Evolutionary conservation across 2,329 filamentous ascomycete species (phyloP).

Genomic region (Talaromyces piceae): DNA sequence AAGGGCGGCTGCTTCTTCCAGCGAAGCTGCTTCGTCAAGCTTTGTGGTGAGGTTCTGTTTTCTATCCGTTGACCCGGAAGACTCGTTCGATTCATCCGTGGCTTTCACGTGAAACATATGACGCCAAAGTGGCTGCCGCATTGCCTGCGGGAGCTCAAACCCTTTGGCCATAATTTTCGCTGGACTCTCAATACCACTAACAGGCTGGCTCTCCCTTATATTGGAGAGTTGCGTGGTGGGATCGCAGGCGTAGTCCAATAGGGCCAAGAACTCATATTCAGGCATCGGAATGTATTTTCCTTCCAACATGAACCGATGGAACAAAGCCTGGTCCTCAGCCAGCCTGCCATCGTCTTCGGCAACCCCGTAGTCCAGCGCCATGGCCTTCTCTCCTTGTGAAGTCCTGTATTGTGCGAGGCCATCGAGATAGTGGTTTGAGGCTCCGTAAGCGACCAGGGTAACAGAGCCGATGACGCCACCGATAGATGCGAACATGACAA

Average conservation of each 20-base stretch:
- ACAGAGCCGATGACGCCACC: conserved; percentile 22
- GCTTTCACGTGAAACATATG: too few species aligned
- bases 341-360: background rate
- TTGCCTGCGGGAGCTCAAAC: too few species aligned
- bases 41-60: too few species aligned
- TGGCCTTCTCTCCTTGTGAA: background rate
- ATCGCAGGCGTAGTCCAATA: background rate
- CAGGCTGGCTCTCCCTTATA: too few species aligned
- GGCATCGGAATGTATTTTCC: conserved; percentile 3
- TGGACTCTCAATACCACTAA: too few species aligned
- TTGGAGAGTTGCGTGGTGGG: too few species aligned
- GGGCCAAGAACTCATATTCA: conserved; percentile 1
- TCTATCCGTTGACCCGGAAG: too few species aligned
- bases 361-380: conserved; percentile 1
- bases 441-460: conserved; percentile 26
- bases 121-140: too few species aligned
- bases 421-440: conserved; percentile 28
- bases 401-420: conserved; percentile 2
- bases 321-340: background rate
- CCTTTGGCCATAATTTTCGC: too few species aligned
- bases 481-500: conserved; percentile 30
- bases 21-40: too few species aligned
- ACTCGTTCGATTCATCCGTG: too few species aligned
- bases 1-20: too few species aligned
- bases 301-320: conserved; percentile 3